Evolutionary conservation across 768 basidiomycete genomes (phyloP).

Genomic region (Tricholoma saponaceum): DNA sequence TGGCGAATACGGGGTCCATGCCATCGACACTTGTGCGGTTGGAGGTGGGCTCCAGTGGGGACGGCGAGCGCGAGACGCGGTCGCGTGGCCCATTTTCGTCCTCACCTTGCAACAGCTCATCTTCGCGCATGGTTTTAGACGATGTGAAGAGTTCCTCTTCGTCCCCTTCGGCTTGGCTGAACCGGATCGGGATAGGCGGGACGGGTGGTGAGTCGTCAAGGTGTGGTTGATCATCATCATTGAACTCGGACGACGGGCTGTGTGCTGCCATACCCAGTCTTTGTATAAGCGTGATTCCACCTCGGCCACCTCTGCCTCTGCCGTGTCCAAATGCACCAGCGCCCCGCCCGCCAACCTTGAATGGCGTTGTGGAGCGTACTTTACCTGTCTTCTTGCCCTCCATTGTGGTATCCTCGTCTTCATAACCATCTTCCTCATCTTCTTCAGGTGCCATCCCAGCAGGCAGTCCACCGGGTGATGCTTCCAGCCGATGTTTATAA

Average conservation of each 20-base stretch:
- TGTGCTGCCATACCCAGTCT: constrained; percentile 56
- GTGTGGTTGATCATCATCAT: constrained; percentile 31
- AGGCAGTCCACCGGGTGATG: constrained; percentile 31
- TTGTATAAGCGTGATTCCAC: constrained; percentile 56
- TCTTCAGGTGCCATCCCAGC: constrained; percentile 45
- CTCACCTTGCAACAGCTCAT: constrained; percentile 22
- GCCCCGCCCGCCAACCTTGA: constrained; percentile 48
- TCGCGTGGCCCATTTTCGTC: constrained; percentile 18
- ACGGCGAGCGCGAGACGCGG: constrained; percentile 32
- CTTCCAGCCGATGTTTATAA: constrained; percentile 50
- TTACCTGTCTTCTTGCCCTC: constrained; percentile 29
- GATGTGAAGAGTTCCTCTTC: constrained; percentile 36
- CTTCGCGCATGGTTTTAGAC: constrained; percentile 14
- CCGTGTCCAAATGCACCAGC: constrained; percentile 16
- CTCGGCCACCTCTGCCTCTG: constrained; percentile 46
- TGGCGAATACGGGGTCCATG: constrained; percentile 85
- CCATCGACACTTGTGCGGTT: constrained; percentile 76
- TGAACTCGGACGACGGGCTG: constrained; percentile 47
- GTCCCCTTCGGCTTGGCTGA: constrained; percentile 29
- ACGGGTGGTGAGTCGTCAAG: constrained; percentile 33
- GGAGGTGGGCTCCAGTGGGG: constrained; percentile 37
- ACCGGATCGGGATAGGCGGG: constrained; percentile 35
- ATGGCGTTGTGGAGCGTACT: constrained; percentile 45
- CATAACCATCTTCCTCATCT: constrained; percentile 31
- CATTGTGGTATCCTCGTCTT: constrained; percentile 43